Evolutionary conservation across 345 rosid species (phyloP), one percentile per base, ranked within the genome.

Genomic region (Trapa incisa): DNA sequence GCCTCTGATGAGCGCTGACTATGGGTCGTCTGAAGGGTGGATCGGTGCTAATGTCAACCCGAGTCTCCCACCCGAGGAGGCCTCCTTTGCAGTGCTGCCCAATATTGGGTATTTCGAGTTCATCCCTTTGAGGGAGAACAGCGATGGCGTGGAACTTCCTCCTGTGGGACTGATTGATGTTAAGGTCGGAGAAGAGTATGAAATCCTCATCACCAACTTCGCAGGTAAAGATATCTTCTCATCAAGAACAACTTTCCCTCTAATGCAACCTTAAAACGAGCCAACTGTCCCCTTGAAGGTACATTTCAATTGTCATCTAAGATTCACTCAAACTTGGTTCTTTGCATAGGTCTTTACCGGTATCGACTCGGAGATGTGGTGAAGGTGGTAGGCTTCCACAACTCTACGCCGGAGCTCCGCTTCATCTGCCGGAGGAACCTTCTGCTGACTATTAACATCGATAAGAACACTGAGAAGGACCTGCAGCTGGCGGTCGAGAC

Each of bases 11-110:
- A 85, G 89, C 62, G 90, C 86, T 58, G 99, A 95, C 76, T 95
- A 91, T 50, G 99, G 99, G 61, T 75, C 97, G 71, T 91, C 99
- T 0, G 99, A 95, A 69, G 99, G 99, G 38, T 95, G 99, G 99
- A 75, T 95, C 50, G 99, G 81, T 45, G 99, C 88, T 65, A 95
- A 95, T 66, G 77, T 91, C 62, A 87, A 82, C 11, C 99, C 99
- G 0, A 81, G 47, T 1, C 33, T 81, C 70, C 76, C 94, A 9
- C 98, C 99, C 0, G 91, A 91, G 75, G 67, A 39, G 52, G 88
- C 91, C 62, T 84, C 89, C 5, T 95, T 80, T 39, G 90, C 88
- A 0, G 91, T 91, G 62, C 75, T 91, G 47, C 99, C 99, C 13
- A 79, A 89, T 48, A 82, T 91, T 5, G 98, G 98, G 54, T 95